phyloP scores from a whole-genome alignment of 495 filamentous ascomycete species.

The Penicillium salamii region DNA sequence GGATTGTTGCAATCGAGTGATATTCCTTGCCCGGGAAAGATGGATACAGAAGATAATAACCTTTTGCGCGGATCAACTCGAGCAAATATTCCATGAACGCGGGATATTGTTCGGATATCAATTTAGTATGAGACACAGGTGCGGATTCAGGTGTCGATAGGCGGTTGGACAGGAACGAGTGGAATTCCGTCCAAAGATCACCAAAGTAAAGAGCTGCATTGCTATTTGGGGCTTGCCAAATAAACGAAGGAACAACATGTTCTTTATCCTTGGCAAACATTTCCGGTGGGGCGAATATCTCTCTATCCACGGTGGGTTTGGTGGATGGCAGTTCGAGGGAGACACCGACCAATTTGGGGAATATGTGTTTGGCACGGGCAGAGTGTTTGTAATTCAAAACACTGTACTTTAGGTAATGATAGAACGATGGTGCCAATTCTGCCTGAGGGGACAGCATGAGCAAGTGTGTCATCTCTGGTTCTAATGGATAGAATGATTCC shows the following conservation, averaged over 20 bases:
- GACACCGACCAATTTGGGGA: slow-evolving; percentile 62
- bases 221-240: slow-evolving; percentile 79
- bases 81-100: slow-evolving; percentile 76
- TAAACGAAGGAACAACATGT: slow-evolving; percentile 53
- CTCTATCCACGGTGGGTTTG: slow-evolving; percentile 53
- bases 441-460: slow-evolving; percentile 73
- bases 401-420: slow-evolving; percentile 75
- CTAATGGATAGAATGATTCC: slow-evolving; percentile 76
- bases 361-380: slow-evolving; percentile 35
- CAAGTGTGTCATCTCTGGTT: slow-evolving; percentile 61
- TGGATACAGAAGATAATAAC: slow-evolving; percentile 76
- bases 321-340: slow-evolving; percentile 68
- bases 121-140: slow-evolving; percentile 23
- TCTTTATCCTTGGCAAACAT: slow-evolving; percentile 15
- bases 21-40: slow-evolving; percentile 42
- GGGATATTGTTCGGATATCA: slow-evolving; percentile 59
- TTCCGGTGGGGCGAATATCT: slow-evolving; percentile 50
- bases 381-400: slow-evolving; percentile 75
- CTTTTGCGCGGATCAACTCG: slow-evolving; percentile 65
- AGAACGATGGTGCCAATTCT: slow-evolving; percentile 72
- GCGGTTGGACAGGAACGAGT: slow-evolving; percentile 64
- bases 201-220: slow-evolving; percentile 79
- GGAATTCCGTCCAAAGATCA: slow-evolving; percentile 77
- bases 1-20: slow-evolving; percentile 59
- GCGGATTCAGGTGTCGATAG: slow-evolving; percentile 47